phyloP scores from a whole-genome alignment of 2,329 filamentous ascomycete species.

The Fusarium subtropicale region DNA sequence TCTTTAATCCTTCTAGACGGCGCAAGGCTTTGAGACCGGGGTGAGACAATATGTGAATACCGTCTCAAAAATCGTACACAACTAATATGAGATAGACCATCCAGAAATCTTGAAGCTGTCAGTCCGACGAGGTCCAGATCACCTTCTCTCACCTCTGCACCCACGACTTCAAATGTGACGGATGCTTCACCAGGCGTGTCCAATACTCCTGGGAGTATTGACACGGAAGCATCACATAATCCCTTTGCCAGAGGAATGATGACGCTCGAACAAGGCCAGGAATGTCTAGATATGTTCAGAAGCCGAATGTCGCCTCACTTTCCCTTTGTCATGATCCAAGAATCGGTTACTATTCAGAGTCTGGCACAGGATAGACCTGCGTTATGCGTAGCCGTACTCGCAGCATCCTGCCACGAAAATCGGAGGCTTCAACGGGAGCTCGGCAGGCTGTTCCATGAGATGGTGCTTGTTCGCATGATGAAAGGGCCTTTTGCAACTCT shows the following conservation, averaged over 20 bases:
- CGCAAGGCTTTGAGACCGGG: slow-evolving; percentile 39
- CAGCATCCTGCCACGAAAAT: slow-evolving; percentile 41
- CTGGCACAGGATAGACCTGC: slow-evolving; percentile 42
- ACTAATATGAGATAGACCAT: slow-evolving; percentile 10
- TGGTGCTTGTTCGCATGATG: slow-evolving; percentile 42
- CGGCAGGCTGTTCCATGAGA: slow-evolving; percentile 46
- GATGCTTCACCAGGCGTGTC: slow-evolving; percentile 8
- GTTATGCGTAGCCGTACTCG: slow-evolving; percentile 48
- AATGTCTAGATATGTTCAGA: slow-evolving; percentile 43
- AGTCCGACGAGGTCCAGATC: slow-evolving; percentile 30
- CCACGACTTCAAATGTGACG: slow-evolving; percentile 12
- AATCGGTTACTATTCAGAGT: slow-evolving; percentile 28
- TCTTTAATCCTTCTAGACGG: slow-evolving; percentile 49
- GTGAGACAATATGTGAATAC: slow-evolving; percentile 10
- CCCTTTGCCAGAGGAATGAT: slow-evolving; percentile 44
- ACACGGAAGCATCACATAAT: slow-evolving; percentile 34
- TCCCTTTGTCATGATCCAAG: slow-evolving; percentile 47
- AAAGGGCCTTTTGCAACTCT: slow-evolving; percentile 45
- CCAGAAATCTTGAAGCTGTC: slow-evolving; percentile 25
- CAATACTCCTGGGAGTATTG: slow-evolving; percentile 21
- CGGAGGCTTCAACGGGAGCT: slow-evolving; percentile 44
- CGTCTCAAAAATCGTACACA: background rate
- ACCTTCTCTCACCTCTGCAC: slow-evolving; percentile 27
- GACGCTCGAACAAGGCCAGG: slow-evolving; percentile 41
- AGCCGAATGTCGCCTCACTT: slow-evolving; percentile 47